Evolutionary conservation across 176 grass and related monocot species (phyloP).

Genomic region (Carex littledalei): DNA sequence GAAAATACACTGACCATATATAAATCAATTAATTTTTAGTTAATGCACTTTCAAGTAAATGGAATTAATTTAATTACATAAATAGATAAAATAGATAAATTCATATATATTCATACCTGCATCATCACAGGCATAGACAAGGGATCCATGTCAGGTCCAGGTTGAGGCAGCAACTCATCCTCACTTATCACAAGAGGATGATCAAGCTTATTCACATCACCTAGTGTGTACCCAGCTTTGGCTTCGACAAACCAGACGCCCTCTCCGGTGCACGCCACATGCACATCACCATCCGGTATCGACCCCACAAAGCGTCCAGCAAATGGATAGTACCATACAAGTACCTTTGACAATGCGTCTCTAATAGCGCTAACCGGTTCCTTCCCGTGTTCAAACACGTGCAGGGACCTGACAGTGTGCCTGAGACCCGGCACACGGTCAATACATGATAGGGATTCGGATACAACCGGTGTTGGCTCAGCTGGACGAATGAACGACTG

Average conservation of each 20-base stretch:
- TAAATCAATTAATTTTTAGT: neutral
- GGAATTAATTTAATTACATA: neutral
- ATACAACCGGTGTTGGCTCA: neutral
- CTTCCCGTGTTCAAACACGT: constrained; percentile 38
- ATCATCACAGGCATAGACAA: constrained; percentile 51
- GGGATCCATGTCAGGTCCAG: constrained; percentile 23
- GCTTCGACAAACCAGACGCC: constrained; percentile 68
- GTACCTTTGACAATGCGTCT: constrained; percentile 38
- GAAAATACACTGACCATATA: neutral
- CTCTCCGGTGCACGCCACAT: constrained; percentile 44
- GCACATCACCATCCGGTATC: constrained; percentile 16
- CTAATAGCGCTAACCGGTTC: constrained; percentile 40
- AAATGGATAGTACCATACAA: constrained; percentile 51
- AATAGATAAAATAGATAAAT: neutral
- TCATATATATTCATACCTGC: constrained; percentile 37
- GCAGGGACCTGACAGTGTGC: constrained; percentile 52
- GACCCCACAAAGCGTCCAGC: constrained; percentile 56
- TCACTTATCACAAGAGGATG: constrained; percentile 42
- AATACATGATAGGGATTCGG: constrained; percentile 43
- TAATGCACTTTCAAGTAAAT: neutral
- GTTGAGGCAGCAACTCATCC: constrained; percentile 48
- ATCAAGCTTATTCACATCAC: constrained; percentile 60
- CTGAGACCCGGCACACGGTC: constrained; percentile 52
- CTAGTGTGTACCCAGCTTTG: constrained; percentile 36
- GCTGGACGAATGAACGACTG: constrained; percentile 35